Base-by-base conservation (phyloP, 2,329 filamentous ascomycete genomes). In the Xylariaceae sp. region DNA sequence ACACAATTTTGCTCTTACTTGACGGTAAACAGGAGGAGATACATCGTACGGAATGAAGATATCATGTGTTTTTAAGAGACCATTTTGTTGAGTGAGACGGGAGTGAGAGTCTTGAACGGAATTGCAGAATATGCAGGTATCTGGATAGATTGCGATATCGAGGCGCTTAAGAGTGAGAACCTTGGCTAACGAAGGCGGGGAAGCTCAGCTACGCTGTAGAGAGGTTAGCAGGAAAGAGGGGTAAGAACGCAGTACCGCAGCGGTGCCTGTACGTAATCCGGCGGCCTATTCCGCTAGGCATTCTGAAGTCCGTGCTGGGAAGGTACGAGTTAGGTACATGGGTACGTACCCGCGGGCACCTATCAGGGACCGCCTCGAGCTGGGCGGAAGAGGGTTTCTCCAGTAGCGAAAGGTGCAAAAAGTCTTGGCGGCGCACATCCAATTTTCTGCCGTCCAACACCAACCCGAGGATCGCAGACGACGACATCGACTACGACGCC, bases 341-440 rank as follows among this genome's bases (percentile, higher is more conserved):
- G 2, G 11, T 35, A 47, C 9, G 10, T 15, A 58, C 23, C 39
- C 18, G 23, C 23, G 23, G 42, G 17, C 39, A 37, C 39, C n/a
- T 53, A 48, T 4, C 35, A 10, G 34, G 34, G 48, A 52, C 48
- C 15, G 45, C 50, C 37, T 10, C 47, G 15, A 1, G 44, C 23
- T 49, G 17, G 52, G 56, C 67, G 68, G 68, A 70, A 70, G 66
- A 71, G 69, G 69, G 69, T 70, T 71, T 67, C 68, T 71, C 68
- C 69, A 64, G 68, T 64, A 66, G 68, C 69, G 68, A 69, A 51
- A 17, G 52, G 39, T 37, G 30, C 50, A 47, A 65, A 67, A 71
- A 68, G 65, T 69, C 68, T 71, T 70, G 69, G 67, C 68, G 56
- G 64, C 69, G 68, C 69, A 71, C 69, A 66, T 62, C 57, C 61